Base-by-base conservation (phyloP, 140 eudicot genomes). In the Ambrosia hybrid region DNA sequence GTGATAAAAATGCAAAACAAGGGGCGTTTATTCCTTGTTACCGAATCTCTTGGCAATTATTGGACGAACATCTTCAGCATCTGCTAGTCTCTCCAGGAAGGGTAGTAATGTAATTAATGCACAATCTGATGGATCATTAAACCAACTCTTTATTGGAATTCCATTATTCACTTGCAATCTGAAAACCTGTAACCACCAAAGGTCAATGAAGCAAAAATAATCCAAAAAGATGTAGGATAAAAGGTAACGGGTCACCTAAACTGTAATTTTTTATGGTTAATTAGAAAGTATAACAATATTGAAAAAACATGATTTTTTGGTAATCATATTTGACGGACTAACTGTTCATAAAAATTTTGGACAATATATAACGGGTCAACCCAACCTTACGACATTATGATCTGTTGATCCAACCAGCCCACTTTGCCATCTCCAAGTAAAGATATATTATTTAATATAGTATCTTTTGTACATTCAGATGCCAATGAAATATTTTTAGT, bases 101-200 rank as follows among this genome's bases (percentile, higher is more conserved):
- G 99, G 96, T 70, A 91, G 91, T 17, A 95, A 80, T 6, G 96
- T 81, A 67, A 95, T 80, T 61, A 95, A 79, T 53, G 97, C 96
- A 83, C 79, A 76, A 78, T 95, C 99, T 66, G 96, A 85, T 36
- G 96, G 92, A 80, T 95, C 99, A 61, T 80, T 91, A 68, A 91
- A 95, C 99, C 99, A 95, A 85, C 99, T 95, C 86, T 85, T 95
- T 49, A 95, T 91, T 36, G 99, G 99, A 77, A 95, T 95, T 57
- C 99, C 99, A 63, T 95, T 95, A 83, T 95, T 95, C 79, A 95
- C 87, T 86, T 95, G 99, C 85, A 88, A 76, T n/a, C 90, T 85
- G 83, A 88, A 95, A 61, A 95, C 99, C 99, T 95, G 85, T 9
- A 74, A 77, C 86, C 67, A 77, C 9, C 65, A 84, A 76, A 77